Evolutionary conservation across 108 stramenopile genomes (phyloP).

Genomic region (Nannochloropsis oceanica): DNA sequence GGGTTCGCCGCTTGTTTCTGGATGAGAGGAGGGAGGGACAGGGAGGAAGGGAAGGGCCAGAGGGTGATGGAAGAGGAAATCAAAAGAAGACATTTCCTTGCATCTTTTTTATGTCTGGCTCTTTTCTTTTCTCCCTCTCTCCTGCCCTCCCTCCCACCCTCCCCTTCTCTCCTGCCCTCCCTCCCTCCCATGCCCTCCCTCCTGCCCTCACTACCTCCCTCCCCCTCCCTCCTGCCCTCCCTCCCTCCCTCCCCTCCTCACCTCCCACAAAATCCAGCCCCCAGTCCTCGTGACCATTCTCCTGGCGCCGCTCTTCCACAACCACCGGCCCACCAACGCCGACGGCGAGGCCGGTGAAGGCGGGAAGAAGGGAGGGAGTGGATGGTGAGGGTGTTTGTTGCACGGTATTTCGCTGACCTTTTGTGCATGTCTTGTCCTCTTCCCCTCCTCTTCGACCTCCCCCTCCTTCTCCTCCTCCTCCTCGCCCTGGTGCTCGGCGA

Average conservation of each 20-base stretch:
- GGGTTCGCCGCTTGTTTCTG: neutral
- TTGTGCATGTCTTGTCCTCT: neutral
- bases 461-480: neutral
- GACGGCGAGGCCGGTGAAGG: neutral
- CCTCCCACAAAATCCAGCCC: neutral
- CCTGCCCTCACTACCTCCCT: too few relatives aligned
- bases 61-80: neutral
- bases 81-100: too few relatives aligned
- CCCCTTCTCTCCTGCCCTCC: too few relatives aligned
- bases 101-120: too few relatives aligned
- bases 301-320: neutral
- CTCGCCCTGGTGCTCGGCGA: neutral
- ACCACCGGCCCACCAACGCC: neutral
- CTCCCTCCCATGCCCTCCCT: too few relatives aligned
- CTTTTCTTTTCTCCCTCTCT: too few relatives aligned
- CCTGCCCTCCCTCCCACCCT: neutral
- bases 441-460: neutral
- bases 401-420: too few relatives aligned
- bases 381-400: too few relatives aligned
- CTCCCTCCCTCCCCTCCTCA: neutral
- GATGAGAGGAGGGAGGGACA: neutral
- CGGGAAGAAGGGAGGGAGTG: too few relatives aligned
- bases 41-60: neutral
- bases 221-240: too few relatives aligned
- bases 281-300: neutral